Evolutionary conservation across 768 basidiomycete genomes (phyloP).

Genomic region (Roridomyces roridus): DNA sequence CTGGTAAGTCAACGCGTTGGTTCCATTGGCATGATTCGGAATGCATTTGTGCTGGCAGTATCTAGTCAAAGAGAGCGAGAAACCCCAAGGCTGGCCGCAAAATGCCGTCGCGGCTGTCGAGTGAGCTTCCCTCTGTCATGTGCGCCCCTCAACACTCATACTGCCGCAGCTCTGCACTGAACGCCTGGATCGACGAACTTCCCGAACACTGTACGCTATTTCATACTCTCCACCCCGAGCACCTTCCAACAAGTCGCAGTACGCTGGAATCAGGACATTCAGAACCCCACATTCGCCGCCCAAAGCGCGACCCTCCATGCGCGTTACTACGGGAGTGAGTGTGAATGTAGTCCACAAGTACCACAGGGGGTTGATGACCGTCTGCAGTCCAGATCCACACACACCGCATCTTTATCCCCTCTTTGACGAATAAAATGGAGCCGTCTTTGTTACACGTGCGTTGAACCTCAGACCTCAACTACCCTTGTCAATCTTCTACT

Average conservation of each 20-base stretch:
- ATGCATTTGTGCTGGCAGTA: slow-evolving; percentile 42
- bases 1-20: too few relatives aligned
- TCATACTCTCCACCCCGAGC: slow-evolving; percentile 27
- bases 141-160: not conserved
- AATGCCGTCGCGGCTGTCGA: slow-evolving; percentile 57
- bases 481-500: slow-evolving; percentile 23
- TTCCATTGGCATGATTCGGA: too few relatives aligned
- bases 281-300: too few relatives aligned
- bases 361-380: not conserved
- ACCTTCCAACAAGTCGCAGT: slow-evolving; percentile 4
- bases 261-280: too few relatives aligned
- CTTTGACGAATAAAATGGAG: slow-evolving; percentile 31
- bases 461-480: not conserved
- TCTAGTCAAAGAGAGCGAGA: slow-evolving; percentile 50
- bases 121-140: slow-evolving; percentile 26
- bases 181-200: slow-evolving; percentile 66
- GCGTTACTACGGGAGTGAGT: too few relatives aligned
- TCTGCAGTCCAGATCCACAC: slow-evolving; percentile 55
- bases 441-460: not conserved
- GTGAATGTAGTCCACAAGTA: not conserved
- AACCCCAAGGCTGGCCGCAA: slow-evolving; percentile 51
- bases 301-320: too few relatives aligned
- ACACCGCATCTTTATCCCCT: slow-evolving; percentile 72
- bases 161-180: slow-evolving; percentile 51
- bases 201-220: slow-evolving; percentile 56